These are phyloP conservation scores for Talaromyces sp. DNA, from an alignment of 2,329 filamentous ascomycete genomes.

Conservation along the genomic window DNA sequence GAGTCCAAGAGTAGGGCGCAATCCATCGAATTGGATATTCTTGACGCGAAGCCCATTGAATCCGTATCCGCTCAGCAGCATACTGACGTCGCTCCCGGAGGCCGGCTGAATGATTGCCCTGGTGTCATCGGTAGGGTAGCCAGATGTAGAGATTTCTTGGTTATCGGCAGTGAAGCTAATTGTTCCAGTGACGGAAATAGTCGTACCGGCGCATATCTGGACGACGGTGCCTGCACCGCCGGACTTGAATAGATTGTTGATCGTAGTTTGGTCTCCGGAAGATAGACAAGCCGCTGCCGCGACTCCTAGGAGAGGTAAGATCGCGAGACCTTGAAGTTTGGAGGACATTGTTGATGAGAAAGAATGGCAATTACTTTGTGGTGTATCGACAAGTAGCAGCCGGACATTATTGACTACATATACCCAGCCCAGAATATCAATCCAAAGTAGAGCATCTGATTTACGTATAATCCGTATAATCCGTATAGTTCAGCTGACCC, in stretches of 20 bases:
- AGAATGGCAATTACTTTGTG: too few species aligned
- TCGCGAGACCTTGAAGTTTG: neutral
- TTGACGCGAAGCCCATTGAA: neutral
- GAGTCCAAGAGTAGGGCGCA: constrained; percentile 1
- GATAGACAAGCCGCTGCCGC: constrained; percentile 7
- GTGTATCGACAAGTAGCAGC: too few species aligned
- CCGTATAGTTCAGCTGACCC: neutral
- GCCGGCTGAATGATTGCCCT: constrained; percentile 7
- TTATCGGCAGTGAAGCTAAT: constrained; percentile 43
- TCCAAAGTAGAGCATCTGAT: neutral
- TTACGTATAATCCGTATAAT: too few species aligned
- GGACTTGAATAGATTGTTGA: constrained; percentile 6
- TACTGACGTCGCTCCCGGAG: constrained; percentile 1
- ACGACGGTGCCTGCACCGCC: constrained; percentile 10
- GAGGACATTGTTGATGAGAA: neutral
- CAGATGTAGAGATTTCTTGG: constrained; percentile 11
- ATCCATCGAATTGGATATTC: constrained; percentile 14
- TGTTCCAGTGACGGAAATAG: constrained; percentile 50
- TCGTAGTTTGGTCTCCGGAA: constrained; percentile 11
- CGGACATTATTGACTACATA: neutral
- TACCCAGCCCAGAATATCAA: neutral
- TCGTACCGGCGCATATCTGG: constrained; percentile 22
- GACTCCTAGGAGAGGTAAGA: neutral
- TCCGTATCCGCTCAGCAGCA: constrained; percentile 6
- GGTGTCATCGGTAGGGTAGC: constrained; percentile 10